phyloP scores from a whole-genome alignment of 768 basidiomycete genomes.

The Amanita subjunquillea region DNA sequence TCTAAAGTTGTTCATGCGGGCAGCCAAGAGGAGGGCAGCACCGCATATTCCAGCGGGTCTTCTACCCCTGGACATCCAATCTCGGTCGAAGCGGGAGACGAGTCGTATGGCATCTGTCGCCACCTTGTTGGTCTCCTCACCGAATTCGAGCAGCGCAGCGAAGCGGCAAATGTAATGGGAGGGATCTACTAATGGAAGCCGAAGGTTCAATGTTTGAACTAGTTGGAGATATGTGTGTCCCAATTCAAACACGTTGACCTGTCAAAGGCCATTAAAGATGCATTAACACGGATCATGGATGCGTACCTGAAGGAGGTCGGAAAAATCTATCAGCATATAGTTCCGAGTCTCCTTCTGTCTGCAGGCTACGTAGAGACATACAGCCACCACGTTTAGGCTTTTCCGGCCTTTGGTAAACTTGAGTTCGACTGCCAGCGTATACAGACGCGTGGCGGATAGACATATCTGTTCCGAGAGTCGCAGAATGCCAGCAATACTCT shows the following conservation, averaged over 20 bases:
- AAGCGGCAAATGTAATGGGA: conserved; percentile 96
- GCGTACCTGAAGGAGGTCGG: conserved; percentile 81
- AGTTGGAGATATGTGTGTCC: conserved; percentile 95
- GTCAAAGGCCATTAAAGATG: background rate
- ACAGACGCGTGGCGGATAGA: conserved; percentile 76
- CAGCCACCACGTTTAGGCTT: conserved; percentile 88
- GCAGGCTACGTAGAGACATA: conserved; percentile 92
- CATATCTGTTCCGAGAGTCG: conserved; percentile 72
- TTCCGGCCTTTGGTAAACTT: conserved; percentile 92
- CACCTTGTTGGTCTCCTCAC: conserved; percentile 86
- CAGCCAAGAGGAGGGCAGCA: conserved; percentile 88
- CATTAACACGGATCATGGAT: background rate
- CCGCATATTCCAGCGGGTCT: conserved; percentile 97
- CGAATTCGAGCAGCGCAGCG: conserved; percentile 89
- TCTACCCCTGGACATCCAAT: conserved; percentile 96
- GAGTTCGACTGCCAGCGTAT: conserved; percentile 89
- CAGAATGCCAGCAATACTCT: conserved; percentile 69
- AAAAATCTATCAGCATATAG: conserved; percentile 98
- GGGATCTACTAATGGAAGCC: conserved; percentile 86
- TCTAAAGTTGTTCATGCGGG: conserved; percentile 97
- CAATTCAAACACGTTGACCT: conserved; percentile 97
- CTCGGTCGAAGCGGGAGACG: conserved; percentile 85
- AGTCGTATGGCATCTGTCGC: conserved; percentile 91
- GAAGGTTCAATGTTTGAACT: conserved; percentile 76
- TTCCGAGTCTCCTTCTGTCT: conserved; percentile 83